phyloP scores from a whole-genome alignment of 129 eudicot genomes.

The Deinandra increscens region DNA sequence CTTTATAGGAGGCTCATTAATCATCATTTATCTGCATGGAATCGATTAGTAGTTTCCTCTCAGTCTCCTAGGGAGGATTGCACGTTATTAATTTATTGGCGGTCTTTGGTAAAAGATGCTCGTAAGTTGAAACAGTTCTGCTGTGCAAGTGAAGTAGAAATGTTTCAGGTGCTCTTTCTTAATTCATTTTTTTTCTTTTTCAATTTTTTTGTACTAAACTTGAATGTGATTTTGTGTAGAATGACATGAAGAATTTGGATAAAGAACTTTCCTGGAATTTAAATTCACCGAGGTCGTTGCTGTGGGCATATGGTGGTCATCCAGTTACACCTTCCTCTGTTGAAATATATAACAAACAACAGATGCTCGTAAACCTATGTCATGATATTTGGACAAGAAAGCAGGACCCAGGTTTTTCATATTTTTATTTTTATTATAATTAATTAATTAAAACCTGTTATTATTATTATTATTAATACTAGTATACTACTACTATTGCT shows the following conservation, averaged over 20 bases:
- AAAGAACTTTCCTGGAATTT: slow-evolving; percentile 42
- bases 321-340: slow-evolving; percentile 68
- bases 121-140: slow-evolving; percentile 43
- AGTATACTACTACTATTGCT: too few relatives aligned
- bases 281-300: slow-evolving; percentile 61
- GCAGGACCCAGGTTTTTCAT: slow-evolving; percentile 40
- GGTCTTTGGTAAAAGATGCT: slow-evolving; percentile 50
- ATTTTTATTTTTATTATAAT: not conserved
- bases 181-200: not conserved
- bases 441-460: not conserved
- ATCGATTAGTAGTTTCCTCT: slow-evolving; percentile 43
- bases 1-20: slow-evolving; percentile 53
- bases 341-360: slow-evolving; percentile 49
- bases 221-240: slow-evolving; percentile 31
- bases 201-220: not conserved
- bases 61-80: slow-evolving; percentile 43
- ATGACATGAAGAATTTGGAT: slow-evolving; percentile 42
- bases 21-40: slow-evolving; percentile 76
- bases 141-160: slow-evolving; percentile 56
- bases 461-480: not conserved
- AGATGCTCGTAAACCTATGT: slow-evolving; percentile 47
- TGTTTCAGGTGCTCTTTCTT: slow-evolving; percentile 50
- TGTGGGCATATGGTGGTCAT: slow-evolving; percentile 94
- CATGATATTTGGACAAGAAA: slow-evolving; percentile 55
- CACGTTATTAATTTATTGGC: slow-evolving; percentile 57